Evolutionary conservation across 169 alveolate genomes (phyloP).

Genomic region (Plasmodium yoelii): DNA sequence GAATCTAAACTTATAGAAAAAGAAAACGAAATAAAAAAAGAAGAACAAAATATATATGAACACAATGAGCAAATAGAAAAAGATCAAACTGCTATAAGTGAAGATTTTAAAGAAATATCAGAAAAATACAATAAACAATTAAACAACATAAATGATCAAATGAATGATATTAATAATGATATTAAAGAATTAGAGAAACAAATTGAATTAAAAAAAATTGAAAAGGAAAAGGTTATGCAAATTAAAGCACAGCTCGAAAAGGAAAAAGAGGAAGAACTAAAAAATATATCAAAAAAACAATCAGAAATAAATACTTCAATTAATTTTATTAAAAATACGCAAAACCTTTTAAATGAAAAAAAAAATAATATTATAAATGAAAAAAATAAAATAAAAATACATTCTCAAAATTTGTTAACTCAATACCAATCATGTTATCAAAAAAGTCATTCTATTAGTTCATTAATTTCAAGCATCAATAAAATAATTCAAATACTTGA

Average conservation of each 20-base stretch:
- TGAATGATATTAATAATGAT: constrained; percentile 15
- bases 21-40: constrained; percentile 28
- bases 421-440: constrained; percentile 13
- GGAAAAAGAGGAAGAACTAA: constrained; percentile 27
- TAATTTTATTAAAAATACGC: constrained; percentile 29
- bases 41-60: constrained; percentile 27
- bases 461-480: background rate
- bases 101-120: background rate
- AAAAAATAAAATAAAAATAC: constrained; percentile 24
- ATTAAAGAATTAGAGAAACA: constrained; percentile 42
- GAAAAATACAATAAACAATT: constrained; percentile 21
- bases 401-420: background rate
- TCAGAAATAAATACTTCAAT: constrained; percentile 31
- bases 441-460: constrained; percentile 2
- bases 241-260: constrained; percentile 9
- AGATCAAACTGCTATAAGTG: constrained; percentile 3
- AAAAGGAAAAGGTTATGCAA: constrained; percentile 16
- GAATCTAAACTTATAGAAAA: constrained; percentile 17
- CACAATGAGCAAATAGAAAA: constrained; percentile 5
- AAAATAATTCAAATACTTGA: background rate
- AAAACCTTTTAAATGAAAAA: constrained; percentile 13
- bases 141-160: constrained; percentile 26
- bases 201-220: constrained; percentile 18
- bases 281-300: constrained; percentile 2
- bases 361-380: constrained; percentile 1